These are phyloP conservation scores for Nicotiana rustica DNA, from an alignment of 305 asterid species.

Conservation along the genomic window DNA sequence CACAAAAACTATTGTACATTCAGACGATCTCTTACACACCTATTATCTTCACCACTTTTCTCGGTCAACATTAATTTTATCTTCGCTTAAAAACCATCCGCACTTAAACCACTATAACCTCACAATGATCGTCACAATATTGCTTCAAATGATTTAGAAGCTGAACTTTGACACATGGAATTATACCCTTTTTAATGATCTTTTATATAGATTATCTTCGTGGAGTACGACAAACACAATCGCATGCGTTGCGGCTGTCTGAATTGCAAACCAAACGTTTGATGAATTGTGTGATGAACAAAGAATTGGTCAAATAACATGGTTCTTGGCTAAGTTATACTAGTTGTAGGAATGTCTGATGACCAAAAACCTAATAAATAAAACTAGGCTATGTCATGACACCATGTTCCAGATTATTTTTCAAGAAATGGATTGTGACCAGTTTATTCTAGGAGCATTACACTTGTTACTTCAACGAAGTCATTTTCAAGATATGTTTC, in stretches of 20 bases:
- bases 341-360: neutral
- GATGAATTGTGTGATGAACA: neutral
- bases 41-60: too few species aligned
- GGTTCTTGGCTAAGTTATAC: constrained; percentile 2
- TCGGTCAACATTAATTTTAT: too few species aligned
- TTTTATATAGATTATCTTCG: neutral
- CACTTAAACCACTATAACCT: too few species aligned
- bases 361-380: neutral
- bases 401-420: neutral
- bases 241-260: neutral
- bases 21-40: too few species aligned
- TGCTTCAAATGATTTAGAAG: too few species aligned
- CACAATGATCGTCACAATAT: too few species aligned
- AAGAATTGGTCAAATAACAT: neutral
- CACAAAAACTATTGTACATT: too few species aligned
- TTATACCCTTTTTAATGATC: neutral
- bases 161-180: neutral
- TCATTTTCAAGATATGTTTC: neutral
- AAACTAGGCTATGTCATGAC: neutral
- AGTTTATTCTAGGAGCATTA: constrained; percentile 25
- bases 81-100: too few species aligned
- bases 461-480: neutral
- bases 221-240: constrained; percentile 23
- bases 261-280: constrained; percentile 4
- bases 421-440: neutral